Evolutionary conservation across 148 eudicot species (phyloP), one percentile per base, ranked within the genome.

Genomic region (Rhododendron molle): DNA sequence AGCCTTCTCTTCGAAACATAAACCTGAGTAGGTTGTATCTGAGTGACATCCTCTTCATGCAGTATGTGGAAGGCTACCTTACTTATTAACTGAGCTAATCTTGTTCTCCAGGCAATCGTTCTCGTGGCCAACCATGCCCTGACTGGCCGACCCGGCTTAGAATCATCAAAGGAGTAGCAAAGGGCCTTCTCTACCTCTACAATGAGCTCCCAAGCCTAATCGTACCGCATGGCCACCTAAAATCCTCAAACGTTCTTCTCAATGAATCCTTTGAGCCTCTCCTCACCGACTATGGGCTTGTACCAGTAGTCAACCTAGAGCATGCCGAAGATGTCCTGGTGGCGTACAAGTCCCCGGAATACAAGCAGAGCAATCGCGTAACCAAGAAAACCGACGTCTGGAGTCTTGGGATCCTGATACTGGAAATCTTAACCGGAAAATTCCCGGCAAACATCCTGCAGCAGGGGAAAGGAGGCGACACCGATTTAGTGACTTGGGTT

Each of bases 331-430:
- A 92, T 20, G 81, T 90, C 88, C 86, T 97, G 94, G 91, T 92
- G 36, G 94, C 96, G 8, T 95, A 97, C 87, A 97, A 94, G 82
- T 91, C 99, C 4, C 99, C 98, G 1, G 99, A 97, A 87, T 93
- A 89, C 87, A 83, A 89, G 54, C 88, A 83, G 81, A 85, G 69
- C 16, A 85, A 89, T 0, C 94, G 95, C 0, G 83, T 97, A 30
- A 91, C 92, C 0, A 95, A 90, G 88, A 97, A 95, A 71, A 94
- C 99, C 0, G 99, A 97, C 43, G 90, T 94, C 0, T 95, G 95
- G 95, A 88, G 92, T 21, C 86, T 97, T 0, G 99, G 99, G 28
- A 89, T 97, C 44, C 46, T 97, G 34, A 95, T 97, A 26, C 82
- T 95, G 5, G 99, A 97, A 81, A 89, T 83, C 16, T 34, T 97